Percentiles rank a stretch among this genome's conserved stretches.
phyloP scores from a whole-genome alignment of 306 rosid species.

The Lotus japonicus region DNA sequence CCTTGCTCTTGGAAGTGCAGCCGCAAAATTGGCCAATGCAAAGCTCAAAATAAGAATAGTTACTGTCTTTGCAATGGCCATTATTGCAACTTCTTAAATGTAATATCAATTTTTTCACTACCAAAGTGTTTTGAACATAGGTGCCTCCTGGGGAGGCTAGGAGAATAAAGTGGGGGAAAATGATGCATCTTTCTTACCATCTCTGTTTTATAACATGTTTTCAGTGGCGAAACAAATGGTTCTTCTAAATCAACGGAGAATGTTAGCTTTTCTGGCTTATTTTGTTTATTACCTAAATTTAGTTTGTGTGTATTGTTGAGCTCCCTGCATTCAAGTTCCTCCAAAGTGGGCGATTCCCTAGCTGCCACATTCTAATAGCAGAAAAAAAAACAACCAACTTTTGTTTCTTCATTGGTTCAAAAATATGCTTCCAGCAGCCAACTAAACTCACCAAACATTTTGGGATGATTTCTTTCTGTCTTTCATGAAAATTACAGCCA shows the following conservation, averaged over 20 bases:
- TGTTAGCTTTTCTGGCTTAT: not conserved
- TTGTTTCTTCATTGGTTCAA: not conserved
- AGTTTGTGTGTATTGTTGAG: not conserved
- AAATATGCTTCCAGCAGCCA: no score
- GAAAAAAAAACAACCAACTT: not conserved
- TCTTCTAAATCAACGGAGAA: slow-evolving; percentile 21
- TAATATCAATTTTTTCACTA: no score
- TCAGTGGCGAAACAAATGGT: slow-evolving; percentile 7
- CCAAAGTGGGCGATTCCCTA: not conserved
- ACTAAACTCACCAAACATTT: no score
- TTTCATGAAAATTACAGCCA: no score
- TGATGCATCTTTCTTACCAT: slow-evolving; percentile 11
- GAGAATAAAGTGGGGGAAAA: slow-evolving; percentile 2
- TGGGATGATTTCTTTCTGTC: no score
- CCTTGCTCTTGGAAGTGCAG: not conserved
- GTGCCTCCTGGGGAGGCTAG: slow-evolving; percentile 42
- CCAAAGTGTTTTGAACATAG: not conserved
- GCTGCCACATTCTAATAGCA: slow-evolving; percentile 4
- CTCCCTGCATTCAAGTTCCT: not conserved
- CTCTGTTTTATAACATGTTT: slow-evolving; percentile 23
- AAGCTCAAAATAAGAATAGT: slow-evolving; percentile 13
- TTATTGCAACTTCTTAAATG: no score
- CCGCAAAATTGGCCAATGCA: slow-evolving; percentile 21
- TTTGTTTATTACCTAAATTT: slow-evolving; percentile 11
- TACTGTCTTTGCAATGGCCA: slow-evolving; percentile 36